These are phyloP conservation scores for Claviceps citrina DNA, from an alignment of 2,329 filamentous ascomycete species.

Conservation along the genomic window DNA sequence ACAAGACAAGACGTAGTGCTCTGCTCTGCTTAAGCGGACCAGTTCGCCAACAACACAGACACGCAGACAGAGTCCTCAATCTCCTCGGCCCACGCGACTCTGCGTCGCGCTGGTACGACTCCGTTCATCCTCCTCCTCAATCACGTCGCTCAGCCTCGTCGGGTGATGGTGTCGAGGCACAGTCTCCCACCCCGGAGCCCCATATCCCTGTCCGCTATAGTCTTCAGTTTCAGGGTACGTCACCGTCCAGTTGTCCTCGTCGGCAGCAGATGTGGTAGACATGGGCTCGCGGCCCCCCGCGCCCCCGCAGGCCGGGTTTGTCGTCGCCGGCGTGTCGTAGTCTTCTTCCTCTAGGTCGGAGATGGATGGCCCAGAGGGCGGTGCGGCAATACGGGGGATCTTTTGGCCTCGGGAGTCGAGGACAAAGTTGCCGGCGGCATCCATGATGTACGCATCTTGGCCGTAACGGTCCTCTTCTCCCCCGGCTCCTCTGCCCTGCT, in stretches of 20 bases:
- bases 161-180: constrained; percentile 73
- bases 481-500: constrained; percentile 11
- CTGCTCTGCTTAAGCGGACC: too few relatives aligned
- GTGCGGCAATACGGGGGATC: constrained; percentile 33
- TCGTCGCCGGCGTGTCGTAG: constrained; percentile 38
- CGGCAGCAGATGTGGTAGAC: constrained; percentile 8
- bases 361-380: constrained; percentile 27
- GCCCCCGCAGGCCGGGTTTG: constrained; percentile 23
- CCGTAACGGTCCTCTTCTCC: constrained; percentile 47
- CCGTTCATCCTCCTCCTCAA: constrained; percentile 71
- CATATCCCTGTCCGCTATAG: constrained; percentile 53
- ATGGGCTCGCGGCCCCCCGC: constrained; percentile 18
- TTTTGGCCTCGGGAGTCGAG: constrained; percentile 45
- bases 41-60: too few relatives aligned
- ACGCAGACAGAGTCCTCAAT: too few relatives aligned
- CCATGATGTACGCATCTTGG: constrained; percentile 57
- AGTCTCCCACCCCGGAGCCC: constrained; percentile 57
- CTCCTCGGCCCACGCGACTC: constrained; percentile 27
- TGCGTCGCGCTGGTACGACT: constrained; percentile 60
- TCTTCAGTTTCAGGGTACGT: constrained; percentile 34
- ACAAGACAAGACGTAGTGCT: too few relatives aligned
- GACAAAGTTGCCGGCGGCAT: constrained; percentile 44
- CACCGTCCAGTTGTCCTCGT: constrained; percentile 25
- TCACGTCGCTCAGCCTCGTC: constrained; percentile 73
- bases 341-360: constrained; percentile 44